These are phyloP conservation scores for Pholiota conissans DNA, from an alignment of 768 basidiomycete species.

Conservation along the genomic window DNA sequence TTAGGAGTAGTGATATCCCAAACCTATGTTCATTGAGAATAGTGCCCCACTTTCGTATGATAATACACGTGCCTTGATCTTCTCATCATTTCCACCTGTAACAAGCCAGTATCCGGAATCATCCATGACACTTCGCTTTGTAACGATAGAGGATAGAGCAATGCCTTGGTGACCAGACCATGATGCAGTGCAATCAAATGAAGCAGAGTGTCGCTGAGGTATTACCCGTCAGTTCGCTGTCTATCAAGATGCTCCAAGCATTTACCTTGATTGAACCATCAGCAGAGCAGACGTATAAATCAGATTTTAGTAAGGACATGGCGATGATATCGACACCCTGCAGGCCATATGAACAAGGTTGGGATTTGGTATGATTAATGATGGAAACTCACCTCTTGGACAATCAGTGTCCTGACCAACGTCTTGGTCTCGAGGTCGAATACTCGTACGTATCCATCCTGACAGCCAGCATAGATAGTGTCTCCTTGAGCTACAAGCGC, in stretches of 20 bases:
- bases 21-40: slow-evolving; percentile 33
- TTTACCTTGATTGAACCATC: slow-evolving; percentile 70
- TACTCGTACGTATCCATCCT: slow-evolving; percentile 90
- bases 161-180: slow-evolving; percentile 85
- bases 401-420: slow-evolving; percentile 81
- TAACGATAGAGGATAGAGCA: slow-evolving; percentile 75
- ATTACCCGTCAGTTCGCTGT: neutral
- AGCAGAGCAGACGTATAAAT: slow-evolving; percentile 67
- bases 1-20: slow-evolving; percentile 50
- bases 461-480: slow-evolving; percentile 89
- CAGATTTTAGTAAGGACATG: slow-evolving; percentile 66
- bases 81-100: slow-evolving; percentile 84
- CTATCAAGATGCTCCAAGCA: neutral
- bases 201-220: slow-evolving; percentile 72
- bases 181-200: slow-evolving; percentile 82
- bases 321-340: slow-evolving; percentile 83
- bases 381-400: slow-evolving; percentile 61
- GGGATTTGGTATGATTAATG: neutral
- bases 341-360: neutral
- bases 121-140: slow-evolving; percentile 29
- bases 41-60: neutral
- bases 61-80: slow-evolving; percentile 62
- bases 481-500: slow-evolving; percentile 73
- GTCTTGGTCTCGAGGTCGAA: slow-evolving; percentile 91
- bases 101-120: slow-evolving; percentile 45